Evolutionary conservation across 164 flowering plant species (phyloP), one percentile per base, ranked within the genome.

Genomic region (Paratinospora sagittata): DNA sequence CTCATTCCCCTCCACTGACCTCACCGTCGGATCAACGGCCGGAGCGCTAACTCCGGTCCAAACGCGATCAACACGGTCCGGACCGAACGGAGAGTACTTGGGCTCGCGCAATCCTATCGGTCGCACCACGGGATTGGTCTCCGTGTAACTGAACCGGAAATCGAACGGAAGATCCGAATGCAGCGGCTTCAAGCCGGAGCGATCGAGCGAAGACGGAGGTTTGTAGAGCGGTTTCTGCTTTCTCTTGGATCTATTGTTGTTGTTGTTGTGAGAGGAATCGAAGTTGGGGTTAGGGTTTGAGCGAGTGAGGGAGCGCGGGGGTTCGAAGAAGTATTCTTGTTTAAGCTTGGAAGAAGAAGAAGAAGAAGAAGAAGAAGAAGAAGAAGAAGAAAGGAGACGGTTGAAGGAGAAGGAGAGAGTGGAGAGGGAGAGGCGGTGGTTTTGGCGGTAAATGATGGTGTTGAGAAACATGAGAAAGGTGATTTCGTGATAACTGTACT

Each of bases 11-110:
- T 86, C 97, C 70, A 84, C 82, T 5, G 89, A 83, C 74, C 65
- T 81, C 74, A 80, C 89, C 64, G 76, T 88, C 45, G 86, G 86
- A 73, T 89, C 89, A 69, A 82, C 81, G 0, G 86, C 96, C 9
- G 96, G 94, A 0, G 98, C 98, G 63, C 92, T 91, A 2, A 89
- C 88, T 19, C 98, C 98, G 14, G 94, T 95, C 99, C 98, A 95
- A 0, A 60, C 79, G 65, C 98, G 82, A 73, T 91, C 85, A 52
- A 95, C 66, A 21, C 90, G 81, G 0, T 79, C 87, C 0, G 98
- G 99, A 0, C 98, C 97, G 33, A 95, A 92, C 0, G 98, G 99
- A 5, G 99, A 95, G 82, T 91, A 95, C 85, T 90, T 90, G 24
- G 98, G 98, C 80, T 88, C 99, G 4, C 99, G 81, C 14, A 95